Evolutionary conservation across 2,329 filamentous ascomycete genomes (phyloP), one percentile per base, ranked within the genome.

Genomic region (Blumeria graminis): DNA sequence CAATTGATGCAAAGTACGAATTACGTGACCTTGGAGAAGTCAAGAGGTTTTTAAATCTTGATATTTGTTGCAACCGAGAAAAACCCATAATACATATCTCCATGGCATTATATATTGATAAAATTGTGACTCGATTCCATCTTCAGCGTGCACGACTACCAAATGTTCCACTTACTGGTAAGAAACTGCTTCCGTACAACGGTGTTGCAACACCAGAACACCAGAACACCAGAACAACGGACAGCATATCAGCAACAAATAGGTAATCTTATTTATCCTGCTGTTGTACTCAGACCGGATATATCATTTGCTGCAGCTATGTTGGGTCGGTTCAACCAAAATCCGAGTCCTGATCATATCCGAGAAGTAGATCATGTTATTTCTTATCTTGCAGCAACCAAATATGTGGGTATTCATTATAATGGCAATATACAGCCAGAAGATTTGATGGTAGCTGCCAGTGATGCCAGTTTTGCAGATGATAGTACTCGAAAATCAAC

Each of bases 21-120:
- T 33, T 53, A 8, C 51, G 51, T 18, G 51, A 53, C 32, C 51
- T 53, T 53, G 51, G 34, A 53, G 34, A 39, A 22, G 51, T 53
- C 34, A 53, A 53, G 51, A 53, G 51, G 39, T 53, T 53, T 39
- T 39, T 53, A 16, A 53, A 38, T 53, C 51, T 53, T 38, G 34
- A 53, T 22, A 53, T 53, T 18, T 38, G 22, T 16, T 33, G 51
- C 34, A 53, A 53, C 6, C 14, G 13, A n/a, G 34, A 53, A 53
- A 39, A 22, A 18, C 33, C 33, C n/a, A 38, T 33, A 9, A 5
- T 53, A 53, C n/a, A 53, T 22, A 53, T 53, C 14, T 53, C 51
- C 33, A 39, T 53, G 34, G 33, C 33, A 53, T 53, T 28, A 5
- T 52, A 52, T 33, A 14, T 52, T 14, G 32, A 52, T 35, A 52